Evolutionary conservation across 2,329 filamentous ascomycete species (phyloP).

Genomic region (Clathrospora elynae): DNA sequence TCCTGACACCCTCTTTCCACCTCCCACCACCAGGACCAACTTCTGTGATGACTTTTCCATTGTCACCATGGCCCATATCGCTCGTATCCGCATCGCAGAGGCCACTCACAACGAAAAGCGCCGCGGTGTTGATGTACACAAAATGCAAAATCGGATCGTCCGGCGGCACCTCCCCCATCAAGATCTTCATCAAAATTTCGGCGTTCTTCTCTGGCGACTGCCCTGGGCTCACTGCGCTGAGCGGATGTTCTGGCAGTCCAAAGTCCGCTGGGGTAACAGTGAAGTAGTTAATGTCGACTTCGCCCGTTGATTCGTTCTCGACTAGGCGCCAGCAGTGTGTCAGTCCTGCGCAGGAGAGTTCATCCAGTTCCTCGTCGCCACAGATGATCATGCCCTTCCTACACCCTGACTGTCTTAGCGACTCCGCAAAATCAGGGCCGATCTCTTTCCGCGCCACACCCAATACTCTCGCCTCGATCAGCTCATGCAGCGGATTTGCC

Average conservation of each 20-base stretch:
- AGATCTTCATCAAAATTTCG: slow-evolving; percentile 75
- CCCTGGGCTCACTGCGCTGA: slow-evolving; percentile 79
- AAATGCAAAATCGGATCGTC: slow-evolving; percentile 91
- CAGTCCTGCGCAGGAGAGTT: slow-evolving; percentile 86
- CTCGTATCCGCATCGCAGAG: slow-evolving; percentile 83
- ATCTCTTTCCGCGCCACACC: slow-evolving; percentile 88
- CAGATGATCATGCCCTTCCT: slow-evolving; percentile 90
- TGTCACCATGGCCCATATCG: slow-evolving; percentile 78
- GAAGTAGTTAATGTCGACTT: slow-evolving; percentile 75
- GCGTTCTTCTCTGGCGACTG: slow-evolving; percentile 89
- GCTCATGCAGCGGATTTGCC: slow-evolving; percentile 80
- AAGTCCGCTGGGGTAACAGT: slow-evolving; percentile 82
- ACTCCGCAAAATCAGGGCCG: slow-evolving; percentile 86
- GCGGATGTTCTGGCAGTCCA: slow-evolving; percentile 74
- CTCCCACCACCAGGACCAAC: slow-evolving; percentile 81
- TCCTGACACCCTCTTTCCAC: slow-evolving; percentile 93
- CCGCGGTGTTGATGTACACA: slow-evolving; percentile 90
- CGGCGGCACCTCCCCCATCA: slow-evolving; percentile 72
- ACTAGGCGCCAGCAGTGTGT: slow-evolving; percentile 87
- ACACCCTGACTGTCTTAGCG: slow-evolving; percentile 74
- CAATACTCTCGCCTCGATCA: slow-evolving; percentile 87
- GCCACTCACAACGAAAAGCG: slow-evolving; percentile 82
- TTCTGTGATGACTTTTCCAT: slow-evolving; percentile 79
- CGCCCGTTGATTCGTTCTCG: slow-evolving; percentile 51
- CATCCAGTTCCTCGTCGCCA: slow-evolving; percentile 92